These are phyloP conservation scores for Phytopythium sindhum DNA, from an alignment of 352 stramenopile genomes.

Conservation along the genomic window DNA sequence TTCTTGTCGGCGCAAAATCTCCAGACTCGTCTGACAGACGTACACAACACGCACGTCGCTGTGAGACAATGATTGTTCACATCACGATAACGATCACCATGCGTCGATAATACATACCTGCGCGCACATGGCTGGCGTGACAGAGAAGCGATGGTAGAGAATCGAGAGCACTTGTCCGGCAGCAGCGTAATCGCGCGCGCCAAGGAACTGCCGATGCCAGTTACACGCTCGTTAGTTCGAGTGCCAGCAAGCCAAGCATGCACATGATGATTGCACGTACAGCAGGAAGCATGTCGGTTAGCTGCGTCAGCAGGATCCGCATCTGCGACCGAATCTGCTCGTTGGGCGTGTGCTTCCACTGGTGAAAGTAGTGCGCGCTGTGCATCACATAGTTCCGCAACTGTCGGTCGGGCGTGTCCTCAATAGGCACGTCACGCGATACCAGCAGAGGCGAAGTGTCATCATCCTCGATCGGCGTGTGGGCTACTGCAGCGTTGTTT, in stretches of 20 bases:
- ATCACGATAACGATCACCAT: background rate
- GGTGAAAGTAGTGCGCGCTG: constrained; percentile 32
- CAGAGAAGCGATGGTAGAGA: constrained; percentile 64
- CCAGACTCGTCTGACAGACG: constrained; percentile 54
- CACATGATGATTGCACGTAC: background rate
- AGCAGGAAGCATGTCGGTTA: background rate
- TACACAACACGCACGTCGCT: background rate
- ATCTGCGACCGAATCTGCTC: background rate
- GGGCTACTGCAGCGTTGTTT: background rate
- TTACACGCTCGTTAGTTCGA: background rate
- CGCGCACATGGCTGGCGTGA: constrained; percentile 54
- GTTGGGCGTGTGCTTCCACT: constrained; percentile 34
- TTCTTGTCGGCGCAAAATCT: constrained; percentile 62
- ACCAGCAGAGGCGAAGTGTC: constrained; percentile 20
- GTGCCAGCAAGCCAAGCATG: background rate
- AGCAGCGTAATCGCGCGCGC: constrained; percentile 63
- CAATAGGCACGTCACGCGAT: constrained; percentile 12
- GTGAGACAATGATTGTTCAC: background rate
- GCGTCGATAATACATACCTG: constrained; percentile 27
- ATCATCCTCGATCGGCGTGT: no score
- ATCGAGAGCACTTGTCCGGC: constrained; percentile 61
- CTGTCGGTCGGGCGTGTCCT: constrained; percentile 35
- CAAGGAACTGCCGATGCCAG: constrained; percentile 38
- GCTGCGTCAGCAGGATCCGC: background rate
- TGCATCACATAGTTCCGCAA: constrained; percentile 19